Evolutionary conservation across 2,329 filamentous ascomycete genomes (phyloP).

Genomic region (Diaporthe citriasiana): DNA sequence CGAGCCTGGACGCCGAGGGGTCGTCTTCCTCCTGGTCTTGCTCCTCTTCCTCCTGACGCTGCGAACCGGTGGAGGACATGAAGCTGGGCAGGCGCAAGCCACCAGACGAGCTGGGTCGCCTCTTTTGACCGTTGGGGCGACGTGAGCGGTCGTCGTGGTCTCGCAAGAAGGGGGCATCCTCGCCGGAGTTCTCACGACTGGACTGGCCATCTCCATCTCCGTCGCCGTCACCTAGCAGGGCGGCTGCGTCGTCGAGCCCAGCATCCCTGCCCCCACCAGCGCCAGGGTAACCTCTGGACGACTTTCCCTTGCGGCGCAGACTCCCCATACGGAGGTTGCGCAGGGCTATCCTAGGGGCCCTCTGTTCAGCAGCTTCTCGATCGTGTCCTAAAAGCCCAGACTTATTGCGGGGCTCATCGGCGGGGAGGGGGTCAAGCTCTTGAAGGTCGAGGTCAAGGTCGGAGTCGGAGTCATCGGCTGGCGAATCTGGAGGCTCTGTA

Average conservation of each 20-base stretch:
- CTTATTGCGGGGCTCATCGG: slow-evolving; percentile 48
- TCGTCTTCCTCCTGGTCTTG: slow-evolving; percentile 69
- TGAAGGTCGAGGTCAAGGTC: slow-evolving; percentile 84
- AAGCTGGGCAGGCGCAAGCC: slow-evolving; percentile 77
- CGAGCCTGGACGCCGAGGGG: slow-evolving; percentile 78
- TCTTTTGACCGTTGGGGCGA: slow-evolving; percentile 57
- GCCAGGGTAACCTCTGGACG: slow-evolving; percentile 71
- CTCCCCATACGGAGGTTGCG: slow-evolving; percentile 78
- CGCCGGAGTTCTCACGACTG: slow-evolving; percentile 67
- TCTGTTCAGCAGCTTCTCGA: slow-evolving; percentile 59
- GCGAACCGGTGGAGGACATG: slow-evolving; percentile 60
- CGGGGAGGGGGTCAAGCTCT: slow-evolving; percentile 77
- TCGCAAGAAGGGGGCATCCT: slow-evolving; percentile 81
- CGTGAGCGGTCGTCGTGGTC: slow-evolving; percentile 52
- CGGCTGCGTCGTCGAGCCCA: slow-evolving; percentile 75
- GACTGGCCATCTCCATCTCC: slow-evolving; percentile 60
- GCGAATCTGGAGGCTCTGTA: slow-evolving; percentile 75
- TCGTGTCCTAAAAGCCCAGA: slow-evolving; percentile 63
- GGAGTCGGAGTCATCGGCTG: slow-evolving; percentile 79
- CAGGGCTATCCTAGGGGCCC: slow-evolving; percentile 76
- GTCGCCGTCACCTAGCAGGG: slow-evolving; percentile 65
- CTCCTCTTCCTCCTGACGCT: slow-evolving; percentile 61
- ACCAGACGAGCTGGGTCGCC: slow-evolving; percentile 59
- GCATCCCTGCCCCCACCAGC: slow-evolving; percentile 69
- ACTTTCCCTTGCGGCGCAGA: slow-evolving; percentile 68